Evolutionary conservation across 2,329 filamentous ascomycete species (phyloP).

Genomic region (Paraphoma sp.): DNA sequence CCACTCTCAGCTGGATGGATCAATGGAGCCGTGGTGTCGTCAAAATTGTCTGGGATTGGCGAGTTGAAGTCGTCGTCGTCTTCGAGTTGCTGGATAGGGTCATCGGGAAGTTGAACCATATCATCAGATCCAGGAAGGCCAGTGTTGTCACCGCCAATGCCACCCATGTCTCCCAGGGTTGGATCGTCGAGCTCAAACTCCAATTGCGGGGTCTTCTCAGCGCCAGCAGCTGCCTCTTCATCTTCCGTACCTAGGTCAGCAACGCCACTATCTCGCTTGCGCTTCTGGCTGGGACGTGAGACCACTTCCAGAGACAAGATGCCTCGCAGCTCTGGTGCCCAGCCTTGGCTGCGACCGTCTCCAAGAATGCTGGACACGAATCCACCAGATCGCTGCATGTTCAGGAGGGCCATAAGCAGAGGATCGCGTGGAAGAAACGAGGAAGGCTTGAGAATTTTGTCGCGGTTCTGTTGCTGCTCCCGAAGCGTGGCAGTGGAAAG

Average conservation of each 20-base stretch:
- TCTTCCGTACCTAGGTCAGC: slow-evolving; percentile 77
- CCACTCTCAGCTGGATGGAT: slow-evolving; percentile 84
- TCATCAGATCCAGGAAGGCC: slow-evolving; percentile 34
- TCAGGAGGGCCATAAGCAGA: slow-evolving; percentile 83
- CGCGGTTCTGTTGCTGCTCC: slow-evolving; percentile 83
- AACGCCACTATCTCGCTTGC: slow-evolving; percentile 89
- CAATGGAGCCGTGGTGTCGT: slow-evolving; percentile 77
- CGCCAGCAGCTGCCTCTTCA: slow-evolving; percentile 57
- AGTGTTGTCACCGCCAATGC: slow-evolving; percentile 49
- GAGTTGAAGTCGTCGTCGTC: slow-evolving; percentile 48
- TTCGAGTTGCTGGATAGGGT: slow-evolving; percentile 34
- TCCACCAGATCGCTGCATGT: slow-evolving; percentile 87
- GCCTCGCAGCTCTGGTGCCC: slow-evolving; percentile 92
- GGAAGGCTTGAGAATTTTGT: slow-evolving; percentile 82
- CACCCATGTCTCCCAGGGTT: slow-evolving; percentile 47
- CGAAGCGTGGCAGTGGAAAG: slow-evolving; percentile 76
- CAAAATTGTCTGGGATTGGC: slow-evolving; percentile 65
- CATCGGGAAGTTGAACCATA: slow-evolving; percentile 38
- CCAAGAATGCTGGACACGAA: slow-evolving; percentile 89
- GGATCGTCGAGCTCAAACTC: slow-evolving; percentile 61
- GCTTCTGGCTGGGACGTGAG: slow-evolving; percentile 80
- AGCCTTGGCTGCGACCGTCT: slow-evolving; percentile 76
- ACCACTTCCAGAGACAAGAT: slow-evolving; percentile 87
- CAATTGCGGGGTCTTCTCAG: slow-evolving; percentile 72
- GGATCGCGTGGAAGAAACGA: slow-evolving; percentile 88